Base-by-base conservation (phyloP, 2,329 filamentous ascomycete genomes). In the Xylariomycetidae sp. region DNA sequence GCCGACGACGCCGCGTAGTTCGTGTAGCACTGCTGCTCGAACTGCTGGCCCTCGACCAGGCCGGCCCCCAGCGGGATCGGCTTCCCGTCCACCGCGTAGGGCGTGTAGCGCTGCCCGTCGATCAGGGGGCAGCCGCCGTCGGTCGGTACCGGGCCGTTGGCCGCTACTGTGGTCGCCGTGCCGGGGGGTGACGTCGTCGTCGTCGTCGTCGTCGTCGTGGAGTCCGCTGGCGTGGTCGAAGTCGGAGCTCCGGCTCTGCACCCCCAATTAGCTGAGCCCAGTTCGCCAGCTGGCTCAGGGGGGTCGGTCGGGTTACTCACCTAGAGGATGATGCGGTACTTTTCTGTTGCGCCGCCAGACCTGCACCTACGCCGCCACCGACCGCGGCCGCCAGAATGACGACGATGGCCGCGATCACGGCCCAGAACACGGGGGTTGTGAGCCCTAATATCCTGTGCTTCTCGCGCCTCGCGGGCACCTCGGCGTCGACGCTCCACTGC, bases 391-490 rank as follows among this genome's bases (percentile, higher is more conserved):
- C 50, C 3, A 51, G 38, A 13, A 53, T 32, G 10, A 52, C 19
- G 19, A 48, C 28, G 8, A 51, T 31, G 9, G 36, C 26, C 12
- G 51, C 22, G 20, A 52, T 28, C 4, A 51, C 4, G 9, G 31
- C 26, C 50, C 50, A 53, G 30, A 52, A 53, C 6, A 45, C 12
- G n/a, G 44, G 41, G 1, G 51, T 38, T 4, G 47, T 38, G 4
- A 53, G 47, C 2, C 50, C 50, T 4, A 50, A 23, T 29, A 53
- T n/a, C n/a, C n/a, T n/a, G n/a, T n/a, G n/a, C n/a, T n/a, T n/a
- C n/a, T n/a, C n/a, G n/a, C n/a, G n/a, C n/a, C n/a, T n/a, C n/a
- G 33, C 32, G 33, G 30, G 15, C 37, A 25, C 25, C 10, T 40
- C 7, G 9, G 8, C 9, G 14, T 16, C 6, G n/a, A 9, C 14